Base-by-base conservation (phyloP, 345 rosid species). In the Schrenkiella parvula region DNA sequence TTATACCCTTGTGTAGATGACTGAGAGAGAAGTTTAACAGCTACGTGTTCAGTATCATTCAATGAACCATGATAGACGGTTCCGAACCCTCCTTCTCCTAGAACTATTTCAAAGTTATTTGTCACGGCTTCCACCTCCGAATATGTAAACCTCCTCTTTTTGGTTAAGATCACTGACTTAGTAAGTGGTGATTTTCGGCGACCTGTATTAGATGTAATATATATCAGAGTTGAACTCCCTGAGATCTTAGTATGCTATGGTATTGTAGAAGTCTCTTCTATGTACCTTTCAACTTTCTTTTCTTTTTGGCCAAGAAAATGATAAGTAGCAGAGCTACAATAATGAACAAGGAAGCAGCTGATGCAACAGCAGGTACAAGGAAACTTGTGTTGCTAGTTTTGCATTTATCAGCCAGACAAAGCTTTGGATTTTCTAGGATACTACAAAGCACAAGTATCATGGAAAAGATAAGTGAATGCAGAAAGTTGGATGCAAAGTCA, bases 301-400 rank as follows among this genome's bases (percentile, higher is more conserved):
- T 56, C 62, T 31, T 56, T 56, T 13, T 56, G 28, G 26, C 26
- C 13, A 56, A 67, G 17, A 19, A 63, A 1, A 15, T 18, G 62
- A 75, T 43, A 22, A 69, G 2, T 32, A 58, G 50, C 19, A 17
- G 12, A 12, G 25, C 4, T n/a, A 76, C 6, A 38, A 79, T 23
- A 9, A 71, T 1, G 11, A 60, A 37, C 6, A 54, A 12, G 3
- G 67, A 48, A 57, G 60, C 80, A 48, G 60, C 9, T 3, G 78
- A 47, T n/a, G 75, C 80, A 21, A 59, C 52, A 17, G 77, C 9
- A 0, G 79, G 67, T 34, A 74, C 70, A 18, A 59, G 6, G 6
- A 17, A 0, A 4, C 37, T 73, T 0, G 6, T 54, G 0, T 41
- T 70, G 18, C 39, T 44, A 6, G 14, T 48, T 3, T 70, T 31